Base-by-base conservation (phyloP, 2,329 filamentous ascomycete species). In the Sporothrix phasma region DNA sequence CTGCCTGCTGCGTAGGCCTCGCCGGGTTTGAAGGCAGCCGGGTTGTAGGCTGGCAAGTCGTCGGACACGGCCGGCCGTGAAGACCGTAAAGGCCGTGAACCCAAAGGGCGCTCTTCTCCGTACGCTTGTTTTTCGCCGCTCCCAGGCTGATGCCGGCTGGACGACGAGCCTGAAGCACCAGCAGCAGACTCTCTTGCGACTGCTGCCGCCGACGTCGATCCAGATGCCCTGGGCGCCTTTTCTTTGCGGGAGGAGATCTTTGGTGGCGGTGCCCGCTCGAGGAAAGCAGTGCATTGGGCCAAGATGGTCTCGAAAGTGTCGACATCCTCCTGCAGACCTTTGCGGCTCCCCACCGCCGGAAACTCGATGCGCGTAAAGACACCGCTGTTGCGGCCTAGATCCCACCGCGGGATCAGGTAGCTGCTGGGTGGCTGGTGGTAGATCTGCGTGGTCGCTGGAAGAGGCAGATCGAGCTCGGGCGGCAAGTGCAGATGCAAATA, bases 301-400 rank as follows among this genome's bases (percentile, higher is more conserved):
- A 97, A 81, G 67, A 97, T 96, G 3, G 92, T 96, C 78, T 97
- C 92, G 72, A 96, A 96, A 0, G 92, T 96, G 73, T 96, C 92
- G 62, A 96, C 82, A 74, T 97, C 92, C 72, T 96, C 92, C 74
- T 97, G 92, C 1, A 89, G 84, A 29, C 89, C 88, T 39, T 83
- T 80, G 39, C 89, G 86, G 66, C 80, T 85, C 22, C 90, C 90
- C 26, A 89, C 78, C 2, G 81, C 74, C 0, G 92, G 92, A 69
- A 99, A 97, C 73, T 97, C 89, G 72, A 99, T 91, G 64, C 92
- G 84, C 22, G 93, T 97, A 73, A 97, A 97, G 19, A 92, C 90
- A 66, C 92, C 92, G 68, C 87, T 88, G 64, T 94, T 89, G 1
- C 89, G 90, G 3, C 91, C 92, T 17, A 97, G 79, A 72, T 97